Percentiles rank a stretch among this genome's conserved stretches.
These are phyloP conservation scores for Teunomyces aglyptinius DNA, from an alignment of 805 yeast genomes.

Conservation along the genomic window DNA sequence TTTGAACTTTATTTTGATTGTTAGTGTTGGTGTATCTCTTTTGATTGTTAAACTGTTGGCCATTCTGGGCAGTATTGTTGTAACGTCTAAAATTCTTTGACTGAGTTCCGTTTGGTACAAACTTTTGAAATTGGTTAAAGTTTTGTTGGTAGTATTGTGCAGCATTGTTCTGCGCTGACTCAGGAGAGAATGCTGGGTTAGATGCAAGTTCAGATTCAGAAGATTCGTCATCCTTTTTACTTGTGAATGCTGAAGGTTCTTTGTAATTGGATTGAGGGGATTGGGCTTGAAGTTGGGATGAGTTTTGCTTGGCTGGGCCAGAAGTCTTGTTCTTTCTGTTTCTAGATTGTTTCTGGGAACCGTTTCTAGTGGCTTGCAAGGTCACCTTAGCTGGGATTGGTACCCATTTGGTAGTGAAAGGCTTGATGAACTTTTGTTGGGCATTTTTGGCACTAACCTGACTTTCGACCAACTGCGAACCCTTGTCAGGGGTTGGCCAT, in stretches of 20 bases:
- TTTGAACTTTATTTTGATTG: slow-evolving; percentile 18
- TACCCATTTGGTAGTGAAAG: slow-evolving; percentile 44
- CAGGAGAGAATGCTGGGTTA: slow-evolving; percentile 4
- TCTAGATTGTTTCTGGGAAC: slow-evolving; percentile 19
- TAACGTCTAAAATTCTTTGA: slow-evolving; percentile 30
- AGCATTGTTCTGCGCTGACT: slow-evolving; percentile 5
- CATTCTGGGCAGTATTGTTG: slow-evolving; percentile 19
- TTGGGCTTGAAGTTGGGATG: not conserved
- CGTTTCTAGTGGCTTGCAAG: slow-evolving; percentile 35
- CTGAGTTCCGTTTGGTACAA: slow-evolving; percentile 11
- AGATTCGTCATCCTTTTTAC: slow-evolving; percentile 9
- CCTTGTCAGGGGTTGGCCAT: slow-evolving; percentile 43
- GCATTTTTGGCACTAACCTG: slow-evolving; percentile 12
- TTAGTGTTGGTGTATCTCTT: slow-evolving; percentile 14
- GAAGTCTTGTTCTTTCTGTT: slow-evolving; percentile 29
- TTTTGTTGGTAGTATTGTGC: slow-evolving; percentile 10
- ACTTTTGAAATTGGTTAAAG: slow-evolving; percentile 14
- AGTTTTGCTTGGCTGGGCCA: slow-evolving; percentile 17
- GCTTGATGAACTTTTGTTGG: slow-evolving; percentile 38
- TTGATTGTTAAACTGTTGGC: slow-evolving; percentile 17
- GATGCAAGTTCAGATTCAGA: slow-evolving; percentile 1
- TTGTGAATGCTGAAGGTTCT: slow-evolving; percentile 6
- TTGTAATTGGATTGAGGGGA: slow-evolving; percentile 3
- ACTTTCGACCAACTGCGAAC: slow-evolving; percentile 15
- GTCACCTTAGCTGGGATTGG: slow-evolving; percentile 44